Evolutionary conservation across 345 rosid species (phyloP).

Genomic region (Microthlaspi erraticum): DNA sequence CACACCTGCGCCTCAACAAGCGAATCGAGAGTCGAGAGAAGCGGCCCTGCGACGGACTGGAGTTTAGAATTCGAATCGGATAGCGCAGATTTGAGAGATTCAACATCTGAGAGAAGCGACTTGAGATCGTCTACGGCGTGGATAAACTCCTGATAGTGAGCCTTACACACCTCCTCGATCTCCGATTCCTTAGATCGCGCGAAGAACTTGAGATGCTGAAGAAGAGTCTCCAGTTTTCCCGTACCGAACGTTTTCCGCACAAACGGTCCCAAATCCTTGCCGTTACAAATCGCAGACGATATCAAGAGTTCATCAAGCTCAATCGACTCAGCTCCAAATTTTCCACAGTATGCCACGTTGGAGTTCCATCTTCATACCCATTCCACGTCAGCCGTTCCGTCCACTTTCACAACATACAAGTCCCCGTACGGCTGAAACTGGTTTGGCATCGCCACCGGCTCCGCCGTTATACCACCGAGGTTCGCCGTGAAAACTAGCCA

Average conservation of each 20-base stretch:
- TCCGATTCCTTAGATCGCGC: conserved; percentile 90
- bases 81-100: conserved; percentile 86
- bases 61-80: conserved; percentile 86
- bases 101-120: conserved; percentile 96
- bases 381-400: conserved; percentile 87
- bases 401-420: conserved; percentile 56
- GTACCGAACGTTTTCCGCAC: conserved; percentile 81
- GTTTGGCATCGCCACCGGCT: conserved; percentile 79
- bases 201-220: conserved; percentile 86
- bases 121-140: conserved; percentile 97
- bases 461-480: conserved; percentile 66
- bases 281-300: conserved; percentile 90
- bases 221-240: conserved; percentile 86
- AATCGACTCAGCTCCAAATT: conserved; percentile 42
- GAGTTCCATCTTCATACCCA: conserved; percentile 85
- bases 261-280: conserved; percentile 90
- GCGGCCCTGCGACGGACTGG: conserved; percentile 84
- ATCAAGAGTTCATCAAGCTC: conserved; percentile 79
- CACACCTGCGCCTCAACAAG: conserved; percentile 71
- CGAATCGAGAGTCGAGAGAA: conserved; percentile 73
- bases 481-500: conserved; percentile 77
- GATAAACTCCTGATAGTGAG: conserved; percentile 97
- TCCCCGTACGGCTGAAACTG: conserved; percentile 94
- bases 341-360: conserved; percentile 61
- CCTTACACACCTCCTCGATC: conserved; percentile 97